phyloP scores from a whole-genome alignment of 306 rosid species.

The Malus asiatica region DNA sequence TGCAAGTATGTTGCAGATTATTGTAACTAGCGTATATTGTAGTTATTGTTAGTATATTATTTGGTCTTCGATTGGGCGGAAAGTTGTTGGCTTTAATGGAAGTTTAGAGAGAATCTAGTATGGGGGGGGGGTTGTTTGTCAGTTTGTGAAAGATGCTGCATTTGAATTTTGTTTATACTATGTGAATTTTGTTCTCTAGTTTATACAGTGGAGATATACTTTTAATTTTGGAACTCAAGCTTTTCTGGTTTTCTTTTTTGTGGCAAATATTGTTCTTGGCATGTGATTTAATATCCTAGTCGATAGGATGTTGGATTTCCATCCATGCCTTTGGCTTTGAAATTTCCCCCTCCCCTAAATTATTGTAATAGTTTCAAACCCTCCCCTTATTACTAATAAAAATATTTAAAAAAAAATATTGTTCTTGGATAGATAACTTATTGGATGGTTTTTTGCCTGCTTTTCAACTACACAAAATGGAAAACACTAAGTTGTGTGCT shows the following conservation, averaged over 20 bases:
- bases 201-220: neutral
- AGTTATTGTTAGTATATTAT: neutral
- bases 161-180: neutral
- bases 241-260: conserved; percentile 21
- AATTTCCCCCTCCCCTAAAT: too few relatives aligned
- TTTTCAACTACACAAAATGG: conserved; percentile 27
- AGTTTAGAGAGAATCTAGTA: neutral
- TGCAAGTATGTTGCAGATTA: too few relatives aligned
- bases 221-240: neutral
- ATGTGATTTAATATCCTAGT: conserved; percentile 14
- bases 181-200: neutral
- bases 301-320: too few relatives aligned
- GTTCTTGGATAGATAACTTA: conserved; percentile 24
- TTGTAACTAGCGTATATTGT: too few relatives aligned
- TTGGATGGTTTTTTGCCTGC: conserved; percentile 61
- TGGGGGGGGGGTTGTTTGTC: neutral
- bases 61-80: neutral
- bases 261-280: conserved; percentile 63
- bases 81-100: neutral
- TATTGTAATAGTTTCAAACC: too few relatives aligned
- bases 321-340: too few relatives aligned
- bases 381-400: too few relatives aligned
- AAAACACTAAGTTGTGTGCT: conserved; percentile 33
- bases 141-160: neutral
- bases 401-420: too few relatives aligned